Conservation (phyloP, 1,139 yeast species). For the Yamadazyma diddensiae region DNA sequence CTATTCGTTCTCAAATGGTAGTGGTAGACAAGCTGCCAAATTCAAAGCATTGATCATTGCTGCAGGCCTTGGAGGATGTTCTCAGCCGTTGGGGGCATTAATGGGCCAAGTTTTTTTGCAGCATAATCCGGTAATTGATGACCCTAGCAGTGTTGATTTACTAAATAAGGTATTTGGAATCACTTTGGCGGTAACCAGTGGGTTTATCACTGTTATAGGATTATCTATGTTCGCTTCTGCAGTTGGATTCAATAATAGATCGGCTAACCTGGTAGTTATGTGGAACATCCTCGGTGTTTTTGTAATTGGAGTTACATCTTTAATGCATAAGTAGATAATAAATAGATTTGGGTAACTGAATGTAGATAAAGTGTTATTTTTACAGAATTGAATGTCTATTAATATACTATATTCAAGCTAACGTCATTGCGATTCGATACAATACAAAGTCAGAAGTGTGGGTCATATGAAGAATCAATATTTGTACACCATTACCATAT, state of each 20-base stretch:
- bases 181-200: slow-evolving; percentile 73
- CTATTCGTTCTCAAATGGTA: slow-evolving; percentile 47
- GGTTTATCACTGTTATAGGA: slow-evolving; percentile 77
- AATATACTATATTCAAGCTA: no score
- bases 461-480: no score
- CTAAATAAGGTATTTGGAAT: slow-evolving; percentile 56
- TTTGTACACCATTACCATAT: no score
- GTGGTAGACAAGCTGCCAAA: slow-evolving; percentile 35
- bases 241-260: slow-evolving; percentile 61
- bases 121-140: slow-evolving; percentile 24
- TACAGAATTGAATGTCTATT: no score
- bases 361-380: no score
- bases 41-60: slow-evolving; percentile 63
- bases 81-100: slow-evolving; percentile 89
- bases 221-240: slow-evolving; percentile 84
- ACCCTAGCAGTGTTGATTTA: slow-evolving; percentile 25
- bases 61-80: slow-evolving; percentile 70
- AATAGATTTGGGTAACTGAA: neutral
- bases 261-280: slow-evolving; percentile 47
- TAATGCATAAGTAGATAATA: slow-evolving; percentile 2
- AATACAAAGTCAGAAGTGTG: no score
- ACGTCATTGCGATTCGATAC: no score
- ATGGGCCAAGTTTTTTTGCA: slow-evolving; percentile 60
- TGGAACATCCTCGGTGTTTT: slow-evolving; percentile 52
- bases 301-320: slow-evolving; percentile 24